A percentile compares a stretch with the other conserved stretches of the same genome.
Evolutionary conservation across 805 yeast species (phyloP).

Genomic region (Candida vaughaniae): DNA sequence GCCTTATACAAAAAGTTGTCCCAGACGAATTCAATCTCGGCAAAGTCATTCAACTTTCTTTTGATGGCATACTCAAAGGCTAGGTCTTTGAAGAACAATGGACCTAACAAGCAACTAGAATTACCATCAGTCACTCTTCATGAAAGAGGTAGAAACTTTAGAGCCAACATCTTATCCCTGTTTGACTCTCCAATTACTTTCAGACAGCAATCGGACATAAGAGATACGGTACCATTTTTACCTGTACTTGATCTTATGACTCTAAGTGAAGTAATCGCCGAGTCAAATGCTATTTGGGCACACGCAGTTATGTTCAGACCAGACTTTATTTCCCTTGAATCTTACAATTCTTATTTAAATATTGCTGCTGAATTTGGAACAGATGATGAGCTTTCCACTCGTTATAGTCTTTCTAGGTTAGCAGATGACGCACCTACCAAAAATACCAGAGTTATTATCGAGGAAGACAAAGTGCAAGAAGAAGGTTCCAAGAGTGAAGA

Average conservation of each 20-base stretch:
- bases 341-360: slow-evolving; percentile 52
- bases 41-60: slow-evolving; percentile 44
- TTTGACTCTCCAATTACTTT: slow-evolving; percentile 9
- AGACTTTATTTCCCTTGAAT: slow-evolving; percentile 36
- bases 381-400: slow-evolving; percentile 31
- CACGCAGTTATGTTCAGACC: slow-evolving; percentile 48
- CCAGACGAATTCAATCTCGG: slow-evolving; percentile 24
- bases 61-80: slow-evolving; percentile 49
- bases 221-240: slow-evolving; percentile 60
- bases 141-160: slow-evolving; percentile 46
- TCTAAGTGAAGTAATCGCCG: slow-evolving; percentile 54
- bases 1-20: slow-evolving; percentile 56
- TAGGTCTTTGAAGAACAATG: slow-evolving; percentile 13
- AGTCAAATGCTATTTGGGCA: slow-evolving; percentile 75
- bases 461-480: slow-evolving; percentile 18
- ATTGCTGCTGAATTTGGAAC: slow-evolving; percentile 40
- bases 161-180: slow-evolving; percentile 46
- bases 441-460: slow-evolving; percentile 12
- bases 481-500: slow-evolving; percentile 12
- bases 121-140: slow-evolving; percentile 37
- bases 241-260: slow-evolving; percentile 50
- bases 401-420: slow-evolving; percentile 22
- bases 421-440: slow-evolving; percentile 7
- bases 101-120: slow-evolving; percentile 1
- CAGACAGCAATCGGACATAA: slow-evolving; percentile 2